Conservation (phyloP, 2,329 filamentous ascomycete species). For the Dactylella cylindrospora region DNA sequence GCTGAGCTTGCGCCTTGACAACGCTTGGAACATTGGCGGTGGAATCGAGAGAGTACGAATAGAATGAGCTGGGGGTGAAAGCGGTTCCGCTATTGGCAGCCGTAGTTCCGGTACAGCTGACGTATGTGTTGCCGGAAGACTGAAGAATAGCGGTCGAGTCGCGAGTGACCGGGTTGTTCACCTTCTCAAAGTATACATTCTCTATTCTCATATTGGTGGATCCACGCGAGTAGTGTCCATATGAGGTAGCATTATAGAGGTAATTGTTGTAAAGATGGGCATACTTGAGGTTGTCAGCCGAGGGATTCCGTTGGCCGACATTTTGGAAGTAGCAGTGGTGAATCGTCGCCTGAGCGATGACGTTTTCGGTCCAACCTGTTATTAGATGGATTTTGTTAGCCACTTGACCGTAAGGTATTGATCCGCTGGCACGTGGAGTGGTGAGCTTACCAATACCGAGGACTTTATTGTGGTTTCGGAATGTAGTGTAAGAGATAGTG, state of each 20-base stretch:
- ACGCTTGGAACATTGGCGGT: constrained; percentile 43
- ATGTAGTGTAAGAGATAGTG: constrained; percentile 46
- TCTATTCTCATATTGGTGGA: constrained; percentile 46
- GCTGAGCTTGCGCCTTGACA: constrained; percentile 41
- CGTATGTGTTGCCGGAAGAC: constrained; percentile 45
- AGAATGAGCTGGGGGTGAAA: constrained; percentile 45
- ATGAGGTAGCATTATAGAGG: constrained; percentile 46
- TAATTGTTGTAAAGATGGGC: constrained; percentile 47
- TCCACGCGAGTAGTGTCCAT: constrained; percentile 47
- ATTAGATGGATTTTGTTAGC: too few relatives aligned
- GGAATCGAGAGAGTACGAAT: constrained; percentile 45
- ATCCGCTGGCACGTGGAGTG: background rate
- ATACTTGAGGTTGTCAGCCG: constrained; percentile 46
- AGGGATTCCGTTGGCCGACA: constrained; percentile 46
- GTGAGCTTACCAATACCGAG: constrained; percentile 45
- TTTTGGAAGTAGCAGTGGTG: constrained; percentile 48
- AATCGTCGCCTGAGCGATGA: constrained; percentile 47
- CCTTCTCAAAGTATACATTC: constrained; percentile 47
- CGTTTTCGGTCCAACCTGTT: constrained; percentile 46
- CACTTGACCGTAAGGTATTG: background rate
- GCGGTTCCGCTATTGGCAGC: constrained; percentile 45
- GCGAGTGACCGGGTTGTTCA: constrained; percentile 45
- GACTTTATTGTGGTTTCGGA: constrained; percentile 48
- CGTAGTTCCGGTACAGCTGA: constrained; percentile 44
- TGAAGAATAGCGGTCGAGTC: constrained; percentile 43